These are phyloP conservation scores for Coriolopsis trogii DNA, from an alignment of 1,284 basidiomycete genomes.

Conservation along the genomic window DNA sequence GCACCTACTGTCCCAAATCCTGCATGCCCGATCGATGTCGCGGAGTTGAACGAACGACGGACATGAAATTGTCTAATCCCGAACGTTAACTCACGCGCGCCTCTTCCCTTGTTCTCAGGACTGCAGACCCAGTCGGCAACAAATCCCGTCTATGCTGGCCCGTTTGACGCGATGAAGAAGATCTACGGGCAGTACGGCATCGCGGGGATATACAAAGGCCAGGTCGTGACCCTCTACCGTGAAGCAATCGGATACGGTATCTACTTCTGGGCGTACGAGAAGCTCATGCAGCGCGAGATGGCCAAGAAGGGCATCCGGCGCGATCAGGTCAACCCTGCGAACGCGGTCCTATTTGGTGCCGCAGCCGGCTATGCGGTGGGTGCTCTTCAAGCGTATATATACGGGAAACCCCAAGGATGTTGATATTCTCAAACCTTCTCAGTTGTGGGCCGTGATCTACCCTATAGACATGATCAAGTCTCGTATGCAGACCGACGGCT, in stretches of 20 bases:
- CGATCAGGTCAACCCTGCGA: conserved; percentile 77
- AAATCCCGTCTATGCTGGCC: conserved; percentile 79
- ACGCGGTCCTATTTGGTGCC: conserved; percentile 85
- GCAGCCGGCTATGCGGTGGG: conserved; percentile 83
- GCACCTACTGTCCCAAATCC: not conserved
- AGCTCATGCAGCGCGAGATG: conserved; percentile 86
- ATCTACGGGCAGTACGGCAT: conserved; percentile 79
- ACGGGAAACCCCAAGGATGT: too few species aligned
- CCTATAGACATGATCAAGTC: conserved; percentile 96
- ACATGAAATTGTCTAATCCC: not conserved
- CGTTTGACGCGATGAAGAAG: conserved; percentile 84
- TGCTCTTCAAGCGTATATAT: conserved; percentile 16
- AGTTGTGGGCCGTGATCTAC: conserved; percentile 88
- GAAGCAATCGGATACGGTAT: conserved; percentile 86
- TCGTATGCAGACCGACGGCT: conserved; percentile 93
- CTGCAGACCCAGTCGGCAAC: conserved; percentile 86
- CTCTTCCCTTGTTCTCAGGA: conserved; percentile 61
- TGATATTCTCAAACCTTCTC: too few species aligned
- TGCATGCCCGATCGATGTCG: not conserved
- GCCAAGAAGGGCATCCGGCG: conserved; percentile 67
- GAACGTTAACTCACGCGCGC: conserved; percentile 1
- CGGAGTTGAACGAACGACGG: not conserved
- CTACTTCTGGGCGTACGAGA: conserved; percentile 95
- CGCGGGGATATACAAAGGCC: conserved; percentile 89
- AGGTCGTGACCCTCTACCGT: conserved; percentile 86